A percentile compares a stretch with the other conserved stretches of the same genome.
phyloP scores from a whole-genome alignment of 2,329 filamentous ascomycete genomes.

The Fusarium staphyleae region DNA sequence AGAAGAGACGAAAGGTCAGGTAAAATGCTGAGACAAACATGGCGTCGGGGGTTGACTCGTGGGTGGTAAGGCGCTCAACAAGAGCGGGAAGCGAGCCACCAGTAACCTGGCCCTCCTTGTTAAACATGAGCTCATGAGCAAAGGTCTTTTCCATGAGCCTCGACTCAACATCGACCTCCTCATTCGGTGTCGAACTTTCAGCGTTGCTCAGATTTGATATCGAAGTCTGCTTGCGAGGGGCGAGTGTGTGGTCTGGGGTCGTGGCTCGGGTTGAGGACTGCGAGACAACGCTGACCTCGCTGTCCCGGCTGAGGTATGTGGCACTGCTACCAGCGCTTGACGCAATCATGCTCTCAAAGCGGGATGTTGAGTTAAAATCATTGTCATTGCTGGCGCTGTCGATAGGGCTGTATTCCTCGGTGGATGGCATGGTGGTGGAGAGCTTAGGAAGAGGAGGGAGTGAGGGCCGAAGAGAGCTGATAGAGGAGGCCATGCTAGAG shows the following conservation, averaged over 20 bases:
- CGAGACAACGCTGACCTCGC: conserved; percentile 80
- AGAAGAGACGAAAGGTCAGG: conserved; percentile 93
- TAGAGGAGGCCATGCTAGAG: conserved; percentile 54
- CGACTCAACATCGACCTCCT: conserved; percentile 81
- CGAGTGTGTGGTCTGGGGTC: conserved; percentile 73
- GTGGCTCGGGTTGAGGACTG: conserved; percentile 87
- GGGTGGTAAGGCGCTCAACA: conserved; percentile 92
- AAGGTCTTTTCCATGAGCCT: conserved; percentile 91
- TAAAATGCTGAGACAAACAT: conserved; percentile 95
- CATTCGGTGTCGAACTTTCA: conserved; percentile 70
- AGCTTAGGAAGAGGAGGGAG: conserved; percentile 66
- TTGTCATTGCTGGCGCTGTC: conserved; percentile 57
- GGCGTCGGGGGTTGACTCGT: conserved; percentile 90
- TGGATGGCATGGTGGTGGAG: conserved; percentile 57
- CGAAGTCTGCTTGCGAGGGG: conserved; percentile 65
- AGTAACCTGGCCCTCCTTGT: conserved; percentile 93
- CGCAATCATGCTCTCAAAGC: conserved; percentile 74
- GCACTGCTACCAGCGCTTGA: conserved; percentile 81
- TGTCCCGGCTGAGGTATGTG: conserved; percentile 81
- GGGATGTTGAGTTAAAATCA: conserved; percentile 60
- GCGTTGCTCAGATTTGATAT: conserved; percentile 72
- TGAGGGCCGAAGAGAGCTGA: conserved; percentile 56
- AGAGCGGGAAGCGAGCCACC: conserved; percentile 89
- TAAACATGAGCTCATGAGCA: conserved; percentile 89
- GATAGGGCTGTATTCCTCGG: conserved; percentile 57